phyloP scores from a whole-genome alignment of 2,329 filamentous ascomycete genomes.

The Capronia americana region DNA sequence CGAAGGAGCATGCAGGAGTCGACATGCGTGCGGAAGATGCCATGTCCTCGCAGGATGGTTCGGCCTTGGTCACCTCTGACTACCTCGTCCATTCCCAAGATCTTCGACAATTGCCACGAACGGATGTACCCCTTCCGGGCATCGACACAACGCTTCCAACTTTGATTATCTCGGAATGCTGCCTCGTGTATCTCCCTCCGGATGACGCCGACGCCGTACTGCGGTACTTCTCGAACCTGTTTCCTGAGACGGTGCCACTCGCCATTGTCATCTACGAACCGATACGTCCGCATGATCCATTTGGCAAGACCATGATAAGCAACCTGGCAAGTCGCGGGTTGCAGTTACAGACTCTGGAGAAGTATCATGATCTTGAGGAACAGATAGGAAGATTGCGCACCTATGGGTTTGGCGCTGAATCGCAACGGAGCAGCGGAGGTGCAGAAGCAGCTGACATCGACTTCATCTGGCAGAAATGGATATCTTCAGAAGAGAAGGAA shows the following conservation, averaged over 20 bases:
- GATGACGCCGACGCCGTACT: conserved; percentile 69
- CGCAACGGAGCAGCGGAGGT: conserved; percentile 41
- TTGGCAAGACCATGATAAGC: conserved; percentile 88
- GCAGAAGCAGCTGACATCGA: conserved; percentile 66
- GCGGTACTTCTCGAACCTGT: conserved; percentile 66
- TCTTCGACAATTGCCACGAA: conserved; percentile 64
- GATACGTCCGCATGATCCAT: conserved; percentile 80
- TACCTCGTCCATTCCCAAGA: conserved; percentile 71
- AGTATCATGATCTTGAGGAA: conserved; percentile 70
- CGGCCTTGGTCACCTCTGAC: conserved; percentile 53
- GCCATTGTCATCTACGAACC: conserved; percentile 86
- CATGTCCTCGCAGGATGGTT: conserved; percentile 44
- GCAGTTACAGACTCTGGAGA: conserved; percentile 78
- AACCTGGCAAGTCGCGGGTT: conserved; percentile 86
- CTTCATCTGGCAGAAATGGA: conserved; percentile 80
- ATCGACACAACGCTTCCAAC: conserved; percentile 71
- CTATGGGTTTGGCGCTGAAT: conserved; percentile 65
- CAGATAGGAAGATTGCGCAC: conserved; percentile 71
- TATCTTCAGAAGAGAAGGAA: conserved; percentile 73
- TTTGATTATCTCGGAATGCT: conserved; percentile 91
- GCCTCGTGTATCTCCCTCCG: conserved; percentile 82
- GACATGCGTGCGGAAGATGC: conserved; percentile 45
- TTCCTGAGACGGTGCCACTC: conserved; percentile 54
- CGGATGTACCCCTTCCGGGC: conserved; percentile 42
- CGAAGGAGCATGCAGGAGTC: conserved; percentile 43